Conservation (phyloP, 2,329 filamentous ascomycete genomes). For the Sarocladium strictum region DNA sequence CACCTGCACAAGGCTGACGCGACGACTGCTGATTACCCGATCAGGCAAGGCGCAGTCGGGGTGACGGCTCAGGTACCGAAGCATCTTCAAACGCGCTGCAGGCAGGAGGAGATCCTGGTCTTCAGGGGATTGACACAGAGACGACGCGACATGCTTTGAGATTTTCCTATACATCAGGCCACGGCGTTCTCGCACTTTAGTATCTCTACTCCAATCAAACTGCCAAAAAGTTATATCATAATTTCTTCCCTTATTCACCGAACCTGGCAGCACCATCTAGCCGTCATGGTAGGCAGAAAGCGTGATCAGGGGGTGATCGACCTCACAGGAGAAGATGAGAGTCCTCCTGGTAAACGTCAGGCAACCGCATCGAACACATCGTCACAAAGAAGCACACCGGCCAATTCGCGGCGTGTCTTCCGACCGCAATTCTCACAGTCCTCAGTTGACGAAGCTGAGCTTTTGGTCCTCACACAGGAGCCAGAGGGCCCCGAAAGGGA, state of each 20-base stretch:
- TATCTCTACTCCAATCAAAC: too few relatives aligned
- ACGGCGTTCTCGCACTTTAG: too few relatives aligned
- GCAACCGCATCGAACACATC: slow-evolving; percentile 14
- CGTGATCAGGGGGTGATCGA: slow-evolving; percentile 33
- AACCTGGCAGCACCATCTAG: neutral
- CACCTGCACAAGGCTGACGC: neutral
- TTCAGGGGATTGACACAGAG: too few relatives aligned
- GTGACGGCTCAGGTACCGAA: neutral
- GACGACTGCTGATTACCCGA: neutral
- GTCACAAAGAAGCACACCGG: slow-evolving; percentile 17
- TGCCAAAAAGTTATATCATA: too few relatives aligned
- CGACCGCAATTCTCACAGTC: slow-evolving; percentile 10
- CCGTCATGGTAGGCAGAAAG: slow-evolving; percentile 21
- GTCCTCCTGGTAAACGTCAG: slow-evolving; percentile 20
- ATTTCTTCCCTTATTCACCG: neutral
- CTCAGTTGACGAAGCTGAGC: slow-evolving; percentile 28
- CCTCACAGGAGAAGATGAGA: slow-evolving; percentile 33
- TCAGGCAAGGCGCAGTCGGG: neutral
- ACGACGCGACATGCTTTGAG: too few relatives aligned
- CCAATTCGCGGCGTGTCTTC: slow-evolving; percentile 11
- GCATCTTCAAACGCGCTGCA: slow-evolving; percentile 1
- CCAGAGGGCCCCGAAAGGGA: slow-evolving; percentile 35
- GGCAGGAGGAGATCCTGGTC: neutral
- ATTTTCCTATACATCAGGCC: too few relatives aligned
- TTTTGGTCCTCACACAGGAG: slow-evolving; percentile 37